Conservation (phyloP, 306 rosid species). For the Dicorynia guianensis region DNA sequence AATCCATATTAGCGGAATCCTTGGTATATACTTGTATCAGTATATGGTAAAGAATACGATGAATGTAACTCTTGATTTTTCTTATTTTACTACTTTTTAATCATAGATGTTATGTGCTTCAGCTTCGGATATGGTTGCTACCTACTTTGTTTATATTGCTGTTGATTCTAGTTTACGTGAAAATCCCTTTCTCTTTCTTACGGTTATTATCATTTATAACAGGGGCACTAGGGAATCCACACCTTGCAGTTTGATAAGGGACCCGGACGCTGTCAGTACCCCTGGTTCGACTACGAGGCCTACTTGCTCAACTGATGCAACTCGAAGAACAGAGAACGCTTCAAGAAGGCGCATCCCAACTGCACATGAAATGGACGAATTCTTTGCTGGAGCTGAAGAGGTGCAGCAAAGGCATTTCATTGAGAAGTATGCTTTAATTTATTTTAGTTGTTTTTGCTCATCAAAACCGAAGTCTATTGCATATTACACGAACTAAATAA, state of each 20-base stretch:
- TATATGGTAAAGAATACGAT: conserved; percentile 12
- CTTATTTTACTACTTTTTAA: background rate
- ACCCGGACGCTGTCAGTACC: conserved; percentile 63
- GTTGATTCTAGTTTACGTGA: conserved; percentile 8
- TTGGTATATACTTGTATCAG: background rate
- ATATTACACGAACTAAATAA: background rate
- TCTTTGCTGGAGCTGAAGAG: conserved; percentile 76
- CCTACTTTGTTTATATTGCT: background rate
- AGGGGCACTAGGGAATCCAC: conserved; percentile 94
- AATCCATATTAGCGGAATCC: conserved; percentile 8
- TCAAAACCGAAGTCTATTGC: conserved; percentile 7
- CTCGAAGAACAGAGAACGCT: conserved; percentile 55
- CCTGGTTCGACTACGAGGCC: conserved; percentile 91
- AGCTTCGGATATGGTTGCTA: conserved; percentile 12
- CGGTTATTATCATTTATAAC: conserved; percentile 42
- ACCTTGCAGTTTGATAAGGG: conserved; percentile 87
- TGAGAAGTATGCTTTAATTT: conserved; percentile 65
- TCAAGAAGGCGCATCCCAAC: conserved; percentile 73
- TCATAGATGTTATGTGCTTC: background rate
- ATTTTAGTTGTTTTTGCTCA: conserved; percentile 8
- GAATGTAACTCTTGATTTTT: background rate
- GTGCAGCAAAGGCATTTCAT: conserved; percentile 75
- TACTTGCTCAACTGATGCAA: conserved; percentile 57
- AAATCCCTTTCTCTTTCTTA: background rate
- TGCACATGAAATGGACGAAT: conserved; percentile 81